Base-by-base conservation (phyloP, 805 yeast genomes). In the Metschnikowia gelsemii region DNA sequence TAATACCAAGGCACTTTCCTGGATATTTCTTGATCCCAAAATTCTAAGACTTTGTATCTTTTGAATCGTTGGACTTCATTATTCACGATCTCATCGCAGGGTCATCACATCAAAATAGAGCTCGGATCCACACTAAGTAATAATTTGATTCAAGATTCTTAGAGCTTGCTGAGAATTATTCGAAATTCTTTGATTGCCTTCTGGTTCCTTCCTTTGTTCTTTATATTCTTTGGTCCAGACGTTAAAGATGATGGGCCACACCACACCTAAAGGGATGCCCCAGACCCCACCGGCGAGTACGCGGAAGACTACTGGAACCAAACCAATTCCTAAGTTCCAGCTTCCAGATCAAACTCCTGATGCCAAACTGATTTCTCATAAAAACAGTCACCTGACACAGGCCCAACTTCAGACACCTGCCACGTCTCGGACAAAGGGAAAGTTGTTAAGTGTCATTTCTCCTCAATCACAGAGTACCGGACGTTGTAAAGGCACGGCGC, bases 321-420 rank as follows among this genome's bases (percentile, higher is more conserved):
- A 33, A 18, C 37, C 34, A 16, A 21, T 38, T 17, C 49, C 46
- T 9, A 40, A 38, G 16, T 45, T 45, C 27, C 38, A 34, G 9
- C 43, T 45, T 8, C 49, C 49, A 3, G 42, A 38, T 6, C 16
- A 19, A 12, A 32, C 49, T 12, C 49, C 49, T 1, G 19, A 14
- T 5, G 31, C n/a, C 20, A 18, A 16, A 4, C 24, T 20, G 23
- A 14, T 24, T 2, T 13, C 12, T 11, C 13, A 31, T 12, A n/a
- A 23, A 2, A 12, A 14, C 11, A 3, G 13, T 5, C 14, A 16
- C 16, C 18, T 30, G 24, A 26, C 30, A 19, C 40, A 32, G 16
- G 29, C 19, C 23, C 45, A 40, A 23, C 48, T 49, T 31, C 40
- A 33, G 8, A 49, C 52, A 2, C 52, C 52, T 1, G 49, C 49